These are phyloP conservation scores for Claviceps fusiformis DNA, from an alignment of 2,329 filamentous ascomycete genomes.

Conservation along the genomic window DNA sequence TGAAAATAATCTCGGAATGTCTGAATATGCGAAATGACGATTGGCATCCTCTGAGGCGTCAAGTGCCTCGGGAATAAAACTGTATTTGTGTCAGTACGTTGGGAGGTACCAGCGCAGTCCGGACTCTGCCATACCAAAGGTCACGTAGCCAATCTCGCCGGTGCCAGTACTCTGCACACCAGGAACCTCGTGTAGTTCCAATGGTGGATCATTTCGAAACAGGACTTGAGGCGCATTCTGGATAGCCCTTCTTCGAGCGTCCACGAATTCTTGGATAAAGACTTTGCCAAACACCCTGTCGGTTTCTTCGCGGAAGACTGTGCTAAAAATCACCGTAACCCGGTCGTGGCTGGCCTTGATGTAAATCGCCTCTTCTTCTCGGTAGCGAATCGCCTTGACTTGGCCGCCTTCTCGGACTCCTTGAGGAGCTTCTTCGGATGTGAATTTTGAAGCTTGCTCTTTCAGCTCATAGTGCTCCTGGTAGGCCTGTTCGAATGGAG, in stretches of 20 bases:
- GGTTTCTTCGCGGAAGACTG: slow-evolving; percentile 93
- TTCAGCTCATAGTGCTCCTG: slow-evolving; percentile 77
- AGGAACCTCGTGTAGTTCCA: slow-evolving; percentile 77
- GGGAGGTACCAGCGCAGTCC: not conserved
- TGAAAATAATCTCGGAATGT: slow-evolving; percentile 99
- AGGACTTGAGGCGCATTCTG: slow-evolving; percentile 97
- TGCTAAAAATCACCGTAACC: slow-evolving; percentile 98
- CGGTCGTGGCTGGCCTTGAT: slow-evolving; percentile 95
- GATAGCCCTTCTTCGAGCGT: slow-evolving; percentile 84
- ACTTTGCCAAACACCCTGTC: slow-evolving; percentile 96
- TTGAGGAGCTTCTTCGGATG: slow-evolving; percentile 84
- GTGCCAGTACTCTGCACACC: slow-evolving; percentile 65
- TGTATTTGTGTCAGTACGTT: slow-evolving; percentile 23
- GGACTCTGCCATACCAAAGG: slow-evolving; percentile 59
- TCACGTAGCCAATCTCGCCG: slow-evolving; percentile 91
- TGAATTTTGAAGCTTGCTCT: slow-evolving; percentile 84
- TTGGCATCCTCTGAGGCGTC: slow-evolving; percentile 75
- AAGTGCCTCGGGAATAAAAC: slow-evolving; percentile 94
- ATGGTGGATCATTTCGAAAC: slow-evolving; percentile 84
- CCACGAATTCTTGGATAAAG: slow-evolving; percentile 97
- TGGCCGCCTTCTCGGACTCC: slow-evolving; percentile 80
- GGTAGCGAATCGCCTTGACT: slow-evolving; percentile 94
- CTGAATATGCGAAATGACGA: slow-evolving; percentile 97
- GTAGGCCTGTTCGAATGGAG: slow-evolving; percentile 94
- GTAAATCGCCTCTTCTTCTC: slow-evolving; percentile 97